A percentile compares a stretch with the other conserved stretches of the same genome.
Conservation (phyloP, 2,329 filamentous ascomycete species). For the Metarhizium sp. region DNA sequence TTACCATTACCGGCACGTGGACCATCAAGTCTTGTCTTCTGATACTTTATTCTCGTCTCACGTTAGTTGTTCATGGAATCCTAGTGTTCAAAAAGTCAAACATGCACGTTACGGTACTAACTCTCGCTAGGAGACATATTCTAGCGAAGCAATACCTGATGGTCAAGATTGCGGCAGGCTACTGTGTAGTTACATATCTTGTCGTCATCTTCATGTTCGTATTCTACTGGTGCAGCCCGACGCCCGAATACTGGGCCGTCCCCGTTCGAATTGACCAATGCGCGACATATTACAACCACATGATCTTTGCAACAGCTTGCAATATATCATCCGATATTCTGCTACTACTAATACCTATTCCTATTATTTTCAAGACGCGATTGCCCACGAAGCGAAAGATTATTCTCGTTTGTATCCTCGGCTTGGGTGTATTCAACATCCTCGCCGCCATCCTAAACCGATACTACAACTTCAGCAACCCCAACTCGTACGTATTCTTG, state of each 20-base stretch:
- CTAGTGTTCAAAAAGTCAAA: neutral
- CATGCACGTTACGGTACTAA: neutral
- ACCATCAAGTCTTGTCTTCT: conserved; percentile 42
- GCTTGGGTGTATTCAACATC: conserved; percentile 45
- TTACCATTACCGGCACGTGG: conserved; percentile 42
- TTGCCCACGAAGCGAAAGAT: conserved; percentile 36
- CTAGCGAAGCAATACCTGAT: conserved; percentile 22
- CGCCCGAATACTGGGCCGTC: conserved; percentile 41
- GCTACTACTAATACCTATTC: conserved; percentile 34
- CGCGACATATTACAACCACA: conserved; percentile 35
- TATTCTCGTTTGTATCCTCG: conserved; percentile 44
- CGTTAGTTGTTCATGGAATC: conserved; percentile 19
- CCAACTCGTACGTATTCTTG: conserved; percentile 46
- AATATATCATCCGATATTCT: conserved; percentile 37
- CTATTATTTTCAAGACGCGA: conserved; percentile 30
- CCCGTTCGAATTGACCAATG: conserved; percentile 33
- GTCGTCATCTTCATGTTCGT: conserved; percentile 41
- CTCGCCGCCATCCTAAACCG: conserved; percentile 51
- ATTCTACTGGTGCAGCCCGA: conserved; percentile 44
- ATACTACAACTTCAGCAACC: conserved; percentile 49
- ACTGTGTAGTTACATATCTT: conserved; percentile 34
- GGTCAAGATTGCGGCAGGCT: conserved; percentile 33
- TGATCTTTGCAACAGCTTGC: conserved; percentile 36
- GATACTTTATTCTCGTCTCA: conserved; percentile 43
- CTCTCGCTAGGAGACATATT: conserved; percentile 13